These are phyloP conservation scores for Sutorius australiensis DNA, from an alignment of 768 basidiomycete genomes.

Conservation along the genomic window DNA sequence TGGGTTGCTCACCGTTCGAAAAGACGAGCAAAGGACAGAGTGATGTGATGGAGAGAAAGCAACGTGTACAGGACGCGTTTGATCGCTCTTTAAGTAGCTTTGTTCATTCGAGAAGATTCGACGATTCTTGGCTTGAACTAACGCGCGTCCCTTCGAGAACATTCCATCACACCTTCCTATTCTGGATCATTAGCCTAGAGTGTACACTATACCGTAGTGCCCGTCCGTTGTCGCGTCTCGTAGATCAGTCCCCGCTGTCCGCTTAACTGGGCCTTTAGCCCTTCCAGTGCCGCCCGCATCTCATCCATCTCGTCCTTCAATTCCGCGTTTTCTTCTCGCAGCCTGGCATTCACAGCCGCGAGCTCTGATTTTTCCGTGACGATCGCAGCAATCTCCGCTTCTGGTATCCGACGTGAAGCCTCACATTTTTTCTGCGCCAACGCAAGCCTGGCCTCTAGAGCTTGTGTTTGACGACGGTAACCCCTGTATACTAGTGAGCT, in stretches of 20 bases:
- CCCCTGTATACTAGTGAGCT: constrained; percentile 34
- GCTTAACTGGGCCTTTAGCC: constrained; percentile 54
- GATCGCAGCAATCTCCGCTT: constrained; percentile 43
- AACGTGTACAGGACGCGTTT: constrained; percentile 18
- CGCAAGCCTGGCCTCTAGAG: constrained; percentile 54
- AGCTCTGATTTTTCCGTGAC: constrained; percentile 45
- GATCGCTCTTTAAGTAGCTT: constrained; percentile 35
- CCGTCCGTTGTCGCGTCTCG: constrained; percentile 45
- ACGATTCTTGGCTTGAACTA: constrained; percentile 12
- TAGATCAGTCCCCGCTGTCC: constrained; percentile 44
- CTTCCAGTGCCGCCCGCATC: constrained; percentile 66
- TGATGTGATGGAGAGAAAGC: constrained; percentile 12
- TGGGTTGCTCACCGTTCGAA: constrained; percentile 13
- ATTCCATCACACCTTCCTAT: constrained; percentile 35
- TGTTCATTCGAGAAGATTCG: constrained; percentile 46
- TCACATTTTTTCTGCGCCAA: constrained; percentile 43
- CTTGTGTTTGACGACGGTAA: constrained; percentile 58
- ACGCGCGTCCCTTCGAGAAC: constrained; percentile 29
- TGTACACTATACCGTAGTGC: constrained; percentile 2
- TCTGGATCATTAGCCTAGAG: constrained; percentile 7
- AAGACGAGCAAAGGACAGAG: constrained; percentile 4
- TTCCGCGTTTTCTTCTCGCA: constrained; percentile 57
- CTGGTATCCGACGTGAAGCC: constrained; percentile 33
- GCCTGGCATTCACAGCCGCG: constrained; percentile 45
- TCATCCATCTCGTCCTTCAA: constrained; percentile 59